Evolutionary conservation across 805 yeast genomes (phyloP), one percentile per base, ranked within the genome.

Genomic region (Wickerhamomyces queroliae): DNA sequence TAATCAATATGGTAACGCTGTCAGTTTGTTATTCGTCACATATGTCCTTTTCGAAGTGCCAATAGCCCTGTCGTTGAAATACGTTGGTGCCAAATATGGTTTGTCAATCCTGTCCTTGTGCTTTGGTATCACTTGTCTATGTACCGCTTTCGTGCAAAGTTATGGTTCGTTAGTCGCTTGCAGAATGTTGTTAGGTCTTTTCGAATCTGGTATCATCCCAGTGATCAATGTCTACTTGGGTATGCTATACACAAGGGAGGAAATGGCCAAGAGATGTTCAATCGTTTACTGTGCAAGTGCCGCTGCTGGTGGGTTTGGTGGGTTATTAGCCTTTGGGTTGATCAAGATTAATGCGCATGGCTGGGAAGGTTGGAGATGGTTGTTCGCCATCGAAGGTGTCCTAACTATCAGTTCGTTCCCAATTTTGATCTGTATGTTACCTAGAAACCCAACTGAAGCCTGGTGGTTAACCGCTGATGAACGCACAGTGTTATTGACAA

Each of bases 201-300:
- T 68, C 41, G 83, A 78, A 55, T 64, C 71, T 32, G 72, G 75
- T 38, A 67, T 74, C 36, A 71, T 69, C 50, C 78, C 80, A 2
- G 66, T 71, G 24, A 62, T 74, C 40, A 63, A 62, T 41, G 67
- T 73, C 48, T 70, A 70, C 43, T 48, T 74, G 18, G 67, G 76
- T 2, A 62, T 70, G 41, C 63, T 71, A 36, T 74, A 73, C 46
- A 66, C 72, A 35, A 62, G 72, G 41, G 59, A 63, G 36, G 79
- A 75, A 47, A 64, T 70, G 42, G 76, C 75, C 1, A 58, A 64
- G 20, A 59, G 80, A 35, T 59, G 70, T 13, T 50, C 59, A 3
- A 44, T 40, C 3, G 50, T 55, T 23, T 53, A 47, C 36, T 43
- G 50, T 28, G 58, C 59, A 1, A 37, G 47, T 21, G 56, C 58